Evolutionary conservation across 1,139 yeast genomes (phyloP), one percentile per base, ranked within the genome.

Genomic region (Suhomyces taliae): DNA sequence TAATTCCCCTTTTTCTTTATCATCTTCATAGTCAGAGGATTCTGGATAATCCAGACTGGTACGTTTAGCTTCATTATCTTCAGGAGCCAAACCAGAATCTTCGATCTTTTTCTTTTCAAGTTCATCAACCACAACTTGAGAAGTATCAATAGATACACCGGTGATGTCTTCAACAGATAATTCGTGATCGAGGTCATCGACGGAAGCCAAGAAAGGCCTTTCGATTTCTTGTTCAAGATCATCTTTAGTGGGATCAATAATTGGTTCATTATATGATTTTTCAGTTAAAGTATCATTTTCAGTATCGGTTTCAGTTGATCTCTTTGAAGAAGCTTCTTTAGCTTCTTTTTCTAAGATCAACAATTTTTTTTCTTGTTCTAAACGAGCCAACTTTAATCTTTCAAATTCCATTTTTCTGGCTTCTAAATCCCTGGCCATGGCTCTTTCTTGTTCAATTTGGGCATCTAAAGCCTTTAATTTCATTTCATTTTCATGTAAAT

Each of bases 381-480:
- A 40, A 24, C 61, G 51, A 11, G 53, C 55, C 41, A 53, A 56
- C 50, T 61, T 57, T 46, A 61, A 52, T 34, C 49, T 53, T 43
- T 62, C 64, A 42, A 53, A 59, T 39, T 63, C 61, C 27, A 44
- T 36, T 34, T 57, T 58, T 50, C 60, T 54, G 10, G 43, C 46
- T 36, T 57, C 62, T 51, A 62, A 57, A 36, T 63, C 60, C 34
- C 41, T 56, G 9, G 71, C 70, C 44, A 66, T 51, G 24, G 55
- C 53, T 56, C 64, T 67, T 53, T 72, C 76, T 39, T 64, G 56
- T 26, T 64, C 65, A 29, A 72, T 51, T 43, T 62, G 60, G 36
- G 48, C 48, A 27, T 54, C 51, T 24, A 59, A 46, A 35, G 57
- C 59, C 40, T 61, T 65, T 35, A 55, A 50, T 39, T 54, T 67